A percentile compares a stretch with the other conserved stretches of the same genome.
Conservation (phyloP, 768 basidiomycete species). For the Boletus patriciae region DNA sequence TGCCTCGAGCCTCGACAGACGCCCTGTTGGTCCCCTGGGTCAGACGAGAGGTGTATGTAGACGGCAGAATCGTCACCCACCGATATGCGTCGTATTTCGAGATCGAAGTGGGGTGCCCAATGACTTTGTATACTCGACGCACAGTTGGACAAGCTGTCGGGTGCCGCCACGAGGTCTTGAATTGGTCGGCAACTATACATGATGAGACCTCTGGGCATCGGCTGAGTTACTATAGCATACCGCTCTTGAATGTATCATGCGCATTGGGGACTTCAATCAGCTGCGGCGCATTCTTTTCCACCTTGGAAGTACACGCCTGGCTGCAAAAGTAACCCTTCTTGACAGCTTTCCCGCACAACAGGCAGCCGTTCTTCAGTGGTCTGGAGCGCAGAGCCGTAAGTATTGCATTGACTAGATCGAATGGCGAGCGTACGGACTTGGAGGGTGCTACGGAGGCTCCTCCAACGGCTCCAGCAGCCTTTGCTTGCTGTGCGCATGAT, state of each 20-base stretch:
- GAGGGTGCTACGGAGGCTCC: conserved; percentile 24
- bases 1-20: conserved; percentile 58
- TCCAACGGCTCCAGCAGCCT: conserved; percentile 28
- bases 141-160: conserved; percentile 57
- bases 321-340: conserved; percentile 68
- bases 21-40: conserved; percentile 35
- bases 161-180: conserved; percentile 70
- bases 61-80: conserved; percentile 34
- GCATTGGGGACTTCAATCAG: conserved; percentile 58
- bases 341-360: conserved; percentile 57
- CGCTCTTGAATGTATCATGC: conserved; percentile 65
- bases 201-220: neutral
- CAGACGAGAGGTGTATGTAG: neutral
- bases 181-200: conserved; percentile 59
- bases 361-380: conserved; percentile 46
- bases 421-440: conserved; percentile 31
- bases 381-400: conserved; percentile 35
- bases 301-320: conserved; percentile 53
- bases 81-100: conserved; percentile 61
- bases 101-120: conserved; percentile 48
- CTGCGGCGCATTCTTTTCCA: conserved; percentile 53
- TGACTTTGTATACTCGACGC: conserved; percentile 62
- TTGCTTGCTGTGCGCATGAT: conserved; percentile 55
- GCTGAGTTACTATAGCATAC: conserved; percentile 36
- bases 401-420: conserved; percentile 28